Base-by-base conservation (phyloP, 441 rosid genomes). In the Populus hybrid region DNA sequence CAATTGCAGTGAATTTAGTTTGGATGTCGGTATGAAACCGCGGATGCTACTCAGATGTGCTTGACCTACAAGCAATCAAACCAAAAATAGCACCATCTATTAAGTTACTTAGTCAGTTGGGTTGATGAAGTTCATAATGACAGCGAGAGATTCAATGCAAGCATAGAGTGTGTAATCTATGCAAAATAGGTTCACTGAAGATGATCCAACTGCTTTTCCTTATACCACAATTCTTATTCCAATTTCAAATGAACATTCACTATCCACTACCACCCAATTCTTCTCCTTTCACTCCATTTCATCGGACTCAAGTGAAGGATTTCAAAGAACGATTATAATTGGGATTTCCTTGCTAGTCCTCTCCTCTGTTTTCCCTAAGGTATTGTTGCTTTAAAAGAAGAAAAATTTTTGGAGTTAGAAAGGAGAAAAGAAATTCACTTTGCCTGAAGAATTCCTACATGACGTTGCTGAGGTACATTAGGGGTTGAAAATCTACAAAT, bases 31-130 rank as follows among this genome's bases (percentile, higher is more conserved):
- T 0, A 42, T 79, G 40, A 68, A 61, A 40, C 24, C 86, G 67
- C 73, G 11, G 38, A 82, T 86, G 10, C 88, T 87, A 4, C 85
- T 86, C 42, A 34, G 84, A 78, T 88, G 91, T 72, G 89, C 88
- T 74, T 88, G 89, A 77, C 91, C 91, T 19, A 81, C 87, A 8
- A 80, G 69, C 35, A 80, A 85, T 70, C 87, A 86, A 53, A 70
- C 79, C 16, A 38, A 7, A n/a, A 77, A 70, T 67, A 85, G 89
- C 19, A 76, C 76, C 21, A 76, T 73, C 63, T 88, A 18, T 67
- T 88, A 21, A 81, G 87, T 12, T 84, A 84, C 76, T 53, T 73
- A 21, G 74, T 83, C 40, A 72, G 50, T 32, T 57, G 74, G 78
- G 82, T 73, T 3, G 88, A 88, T 28, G 40, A 23, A 7, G 59